Evolutionary conservation across 2,329 filamentous ascomycete species (phyloP).

Genomic region (Colletotrichum neosansevieriae): DNA sequence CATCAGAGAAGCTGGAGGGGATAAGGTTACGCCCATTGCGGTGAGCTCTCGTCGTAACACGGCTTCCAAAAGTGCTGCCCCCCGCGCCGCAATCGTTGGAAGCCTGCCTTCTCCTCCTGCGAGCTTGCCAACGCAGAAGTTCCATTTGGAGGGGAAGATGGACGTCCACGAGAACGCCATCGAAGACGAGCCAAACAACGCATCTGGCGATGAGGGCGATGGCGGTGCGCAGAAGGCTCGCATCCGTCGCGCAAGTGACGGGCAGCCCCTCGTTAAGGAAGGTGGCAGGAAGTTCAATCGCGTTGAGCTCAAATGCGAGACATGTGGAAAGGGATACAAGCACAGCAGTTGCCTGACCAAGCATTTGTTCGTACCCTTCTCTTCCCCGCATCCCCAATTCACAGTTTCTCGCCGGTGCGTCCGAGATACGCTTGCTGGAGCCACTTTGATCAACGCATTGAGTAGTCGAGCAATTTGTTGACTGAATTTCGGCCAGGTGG

Average conservation of each 20-base stretch:
- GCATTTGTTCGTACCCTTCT: conserved; percentile 94
- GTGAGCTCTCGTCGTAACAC: conserved; percentile 73
- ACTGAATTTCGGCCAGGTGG: conserved; percentile 76
- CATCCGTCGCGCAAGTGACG: conserved; percentile 81
- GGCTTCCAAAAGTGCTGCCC: conserved; percentile 73
- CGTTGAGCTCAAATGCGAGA: conserved; percentile 93
- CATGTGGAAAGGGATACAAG: conserved; percentile 99
- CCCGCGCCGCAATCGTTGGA: conserved; percentile 64
- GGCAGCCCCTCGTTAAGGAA: conserved; percentile 83
- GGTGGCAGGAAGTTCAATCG: conserved; percentile 85
- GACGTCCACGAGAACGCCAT: conserved; percentile 71
- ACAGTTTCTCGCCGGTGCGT: not conserved
- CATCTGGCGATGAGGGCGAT: conserved; percentile 67
- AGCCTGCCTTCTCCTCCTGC: conserved; percentile 75
- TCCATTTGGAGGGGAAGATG: conserved; percentile 64
- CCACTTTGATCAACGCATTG: not conserved
- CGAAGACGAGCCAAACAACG: conserved; percentile 74
- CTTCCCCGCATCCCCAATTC: conserved; percentile 55
- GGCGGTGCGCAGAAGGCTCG: conserved; percentile 61
- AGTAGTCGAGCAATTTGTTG: conserved; percentile 41
- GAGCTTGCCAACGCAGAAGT: conserved; percentile 73
- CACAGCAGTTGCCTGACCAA: conserved; percentile 99
- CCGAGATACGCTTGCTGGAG: conserved; percentile 47
- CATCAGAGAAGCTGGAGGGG: conserved; percentile 73
- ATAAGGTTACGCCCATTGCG: conserved; percentile 67